A percentile compares a stretch with the other conserved stretches of the same genome.
These are phyloP conservation scores for Cryptomeria japonica DNA, from an alignment of 75 land plant species.

Conservation along the genomic window DNA sequence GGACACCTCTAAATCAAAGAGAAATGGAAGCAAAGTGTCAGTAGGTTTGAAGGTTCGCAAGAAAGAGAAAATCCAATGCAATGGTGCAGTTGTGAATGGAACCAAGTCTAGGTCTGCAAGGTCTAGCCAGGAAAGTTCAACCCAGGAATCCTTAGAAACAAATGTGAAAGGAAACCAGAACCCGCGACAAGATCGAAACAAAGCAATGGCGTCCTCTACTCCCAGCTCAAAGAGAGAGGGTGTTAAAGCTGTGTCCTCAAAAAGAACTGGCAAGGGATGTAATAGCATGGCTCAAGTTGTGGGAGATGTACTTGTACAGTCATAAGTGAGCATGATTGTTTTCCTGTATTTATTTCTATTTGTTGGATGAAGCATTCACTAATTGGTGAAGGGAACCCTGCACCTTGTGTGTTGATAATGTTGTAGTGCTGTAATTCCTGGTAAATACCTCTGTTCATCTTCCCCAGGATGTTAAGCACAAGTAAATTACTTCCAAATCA, in stretches of 20 bases:
- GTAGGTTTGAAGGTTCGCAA: not conserved
- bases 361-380: not conserved
- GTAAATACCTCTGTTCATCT: not conserved
- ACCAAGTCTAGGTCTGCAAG: not conserved
- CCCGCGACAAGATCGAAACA: not conserved
- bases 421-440: not conserved
- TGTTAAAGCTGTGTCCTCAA: slow-evolving; percentile 5
- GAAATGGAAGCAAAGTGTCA: slow-evolving; percentile 6
- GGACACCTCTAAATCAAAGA: not conserved
- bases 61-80: slow-evolving; percentile 8
- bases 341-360: not conserved
- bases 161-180: slow-evolving; percentile 1
- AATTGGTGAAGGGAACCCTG: not conserved
- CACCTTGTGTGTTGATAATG: not conserved
- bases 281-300: slow-evolving; percentile 11
- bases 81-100: slow-evolving; percentile 4
- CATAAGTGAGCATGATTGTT: not conserved
- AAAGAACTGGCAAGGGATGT: slow-evolving; percentile 9
- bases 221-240: slow-evolving; percentile 2
- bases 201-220: not conserved
- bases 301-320: slow-evolving; percentile 11
- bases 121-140: not conserved
- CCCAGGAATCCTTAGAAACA: not conserved
- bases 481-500: not conserved
- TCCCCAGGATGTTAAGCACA: not conserved